Evolutionary conservation across 2,329 filamentous ascomycete genomes (phyloP), one percentile per base, ranked within the genome.

Genomic region (Raffaelea albimanens): DNA sequence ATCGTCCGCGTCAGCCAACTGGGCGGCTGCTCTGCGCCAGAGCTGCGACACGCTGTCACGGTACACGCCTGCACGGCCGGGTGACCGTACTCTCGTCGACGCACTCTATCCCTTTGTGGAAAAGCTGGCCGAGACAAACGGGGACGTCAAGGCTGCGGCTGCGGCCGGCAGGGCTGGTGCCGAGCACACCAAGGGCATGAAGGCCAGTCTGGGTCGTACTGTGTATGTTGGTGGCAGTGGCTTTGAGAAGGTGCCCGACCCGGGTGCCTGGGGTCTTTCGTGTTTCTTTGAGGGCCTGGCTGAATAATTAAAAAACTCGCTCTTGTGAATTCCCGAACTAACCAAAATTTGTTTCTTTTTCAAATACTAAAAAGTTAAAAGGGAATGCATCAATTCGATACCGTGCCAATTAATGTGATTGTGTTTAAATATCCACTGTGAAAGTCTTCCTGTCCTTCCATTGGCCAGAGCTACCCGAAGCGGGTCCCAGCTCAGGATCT

Each of bases 41-140:
- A 86, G 87, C 46, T 78, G 84, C 52, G 71, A 81, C 19, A 80
- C 83, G 1, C 70, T 98, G 49, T 77, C 74, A 33, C 85, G 75
- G 59, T 97, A 97, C 65, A 98, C 93, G 2, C 90, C 91, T 1
- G 93, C 93, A 1, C 80, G 83, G 46, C 84, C 85, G 0, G 93
- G 93, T 23, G 93, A 98, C 62, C 77, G 93, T 44, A 98, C 93
- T 0, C 69, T 97, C 33, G 78, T 97, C 31, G 93, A 98, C 65
- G 89, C 91, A 2, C 71, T 98, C 44, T 78, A 86, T 52, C 93
- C 93, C 2, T 98, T 97, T 61, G 82, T 94, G 45, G 77, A 90
- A 40, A 78, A 75, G 3, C 73, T 97, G 2, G 72, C 67, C 7
- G 65, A 75, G 58, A 82, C 80, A 1, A 78, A 78, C 14, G 29